Evolutionary conservation across 495 filamentous ascomycete genomes (phyloP).

Genomic region (Choiromyces venosus): DNA sequence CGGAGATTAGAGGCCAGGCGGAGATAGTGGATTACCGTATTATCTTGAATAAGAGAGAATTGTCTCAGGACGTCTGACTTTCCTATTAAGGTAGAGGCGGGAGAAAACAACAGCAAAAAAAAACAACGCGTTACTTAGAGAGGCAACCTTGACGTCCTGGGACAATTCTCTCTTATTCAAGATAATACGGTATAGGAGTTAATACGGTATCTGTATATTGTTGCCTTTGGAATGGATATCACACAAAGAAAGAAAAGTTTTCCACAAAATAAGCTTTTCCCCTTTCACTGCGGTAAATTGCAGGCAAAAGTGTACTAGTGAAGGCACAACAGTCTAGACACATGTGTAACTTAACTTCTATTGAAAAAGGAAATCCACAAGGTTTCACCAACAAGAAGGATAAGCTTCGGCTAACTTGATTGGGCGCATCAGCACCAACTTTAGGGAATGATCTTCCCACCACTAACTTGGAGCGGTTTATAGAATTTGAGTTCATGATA

Average conservation of each 20-base stretch:
- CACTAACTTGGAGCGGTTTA: not conserved
- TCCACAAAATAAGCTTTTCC: not conserved
- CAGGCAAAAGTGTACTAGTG: not conserved
- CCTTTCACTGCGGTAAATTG: not conserved
- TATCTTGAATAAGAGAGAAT: too few species aligned
- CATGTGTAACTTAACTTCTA: not conserved
- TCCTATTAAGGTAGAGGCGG: too few species aligned
- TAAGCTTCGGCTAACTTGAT: not conserved
- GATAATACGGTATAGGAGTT: too few species aligned
- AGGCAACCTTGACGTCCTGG: too few species aligned
- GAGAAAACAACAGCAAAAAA: too few species aligned
- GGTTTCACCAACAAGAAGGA: not conserved
- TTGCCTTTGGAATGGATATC: not conserved
- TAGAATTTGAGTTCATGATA: not conserved
- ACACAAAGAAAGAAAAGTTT: not conserved
- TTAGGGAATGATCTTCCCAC: not conserved
- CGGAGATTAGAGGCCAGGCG: too few species aligned
- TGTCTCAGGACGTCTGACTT: too few species aligned
- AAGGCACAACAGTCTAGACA: not conserved
- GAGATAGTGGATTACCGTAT: too few species aligned
- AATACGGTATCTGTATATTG: too few species aligned
- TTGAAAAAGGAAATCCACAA: not conserved
- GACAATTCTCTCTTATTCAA: too few species aligned
- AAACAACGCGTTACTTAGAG: too few species aligned
- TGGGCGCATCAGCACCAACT: not conserved